A percentile compares a stretch with the other conserved stretches of the same genome.
Evolutionary conservation across 805 yeast species (phyloP).

Genomic region (Ogataea trehalophila): DNA sequence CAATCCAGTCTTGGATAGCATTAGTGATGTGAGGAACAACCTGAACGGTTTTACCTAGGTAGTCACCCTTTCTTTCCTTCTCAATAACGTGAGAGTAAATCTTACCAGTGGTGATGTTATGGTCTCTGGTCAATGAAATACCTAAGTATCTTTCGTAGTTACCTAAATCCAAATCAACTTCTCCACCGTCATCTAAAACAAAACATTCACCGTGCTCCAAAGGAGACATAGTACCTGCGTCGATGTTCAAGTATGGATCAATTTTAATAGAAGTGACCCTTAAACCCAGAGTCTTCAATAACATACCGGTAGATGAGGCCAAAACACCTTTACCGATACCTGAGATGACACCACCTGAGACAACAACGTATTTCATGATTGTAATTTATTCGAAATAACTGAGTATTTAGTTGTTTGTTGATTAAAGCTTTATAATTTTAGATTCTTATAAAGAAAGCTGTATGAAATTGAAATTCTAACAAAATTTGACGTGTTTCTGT

Average conservation of each 20-base stretch:
- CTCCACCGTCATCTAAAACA: slow-evolving; percentile 98
- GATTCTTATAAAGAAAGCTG: no score
- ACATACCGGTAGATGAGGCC: slow-evolving; percentile 95
- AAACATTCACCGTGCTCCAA: slow-evolving; percentile 99
- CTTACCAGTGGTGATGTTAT: slow-evolving; percentile 97
- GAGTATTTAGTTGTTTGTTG: no score
- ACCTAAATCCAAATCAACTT: slow-evolving; percentile 96
- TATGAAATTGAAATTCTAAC: no score
- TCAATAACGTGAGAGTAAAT: slow-evolving; percentile 92
- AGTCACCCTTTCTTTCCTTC: slow-evolving; percentile 93
- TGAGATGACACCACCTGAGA: slow-evolving; percentile 98
- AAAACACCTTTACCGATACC: slow-evolving; percentile 99
- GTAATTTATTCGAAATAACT: not conserved
- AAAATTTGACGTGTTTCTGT: no score
- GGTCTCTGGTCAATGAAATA: slow-evolving; percentile 87
- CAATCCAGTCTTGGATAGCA: slow-evolving; percentile 98
- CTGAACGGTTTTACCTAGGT: slow-evolving; percentile 98
- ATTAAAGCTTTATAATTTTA: no score
- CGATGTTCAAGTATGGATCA: slow-evolving; percentile 98
- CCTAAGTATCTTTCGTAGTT: slow-evolving; percentile 96
- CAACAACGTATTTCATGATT: slow-evolving; percentile 95
- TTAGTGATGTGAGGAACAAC: slow-evolving; percentile 97
- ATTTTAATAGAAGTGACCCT: slow-evolving; percentile 96
- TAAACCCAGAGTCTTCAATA: slow-evolving; percentile 88
- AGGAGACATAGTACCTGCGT: slow-evolving; percentile 99